Evolutionary conservation across 345 rosid species (phyloP), one percentile per base, ranked within the genome.

Genomic region (Pistacia atlantica): DNA sequence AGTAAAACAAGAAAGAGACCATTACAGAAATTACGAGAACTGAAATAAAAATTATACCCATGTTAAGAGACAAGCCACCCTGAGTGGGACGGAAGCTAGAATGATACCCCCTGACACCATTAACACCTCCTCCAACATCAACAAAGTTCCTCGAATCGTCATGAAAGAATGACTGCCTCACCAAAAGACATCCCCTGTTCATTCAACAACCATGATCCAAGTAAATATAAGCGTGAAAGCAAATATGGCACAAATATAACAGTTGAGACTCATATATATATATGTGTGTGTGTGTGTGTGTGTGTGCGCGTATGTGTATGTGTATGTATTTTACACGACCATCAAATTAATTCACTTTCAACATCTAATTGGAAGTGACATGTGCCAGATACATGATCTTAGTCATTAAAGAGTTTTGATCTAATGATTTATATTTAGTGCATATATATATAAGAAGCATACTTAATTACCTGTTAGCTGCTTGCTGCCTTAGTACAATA

Each of bases 21-120:
- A 55, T 31, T 65, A 20, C 49, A 31, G 46, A 79, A 45, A 17
- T 17, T 35, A 74, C 77, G 63, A 22, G 20, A 74, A 79, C 20
- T 46, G 38, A 65, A 69, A 72, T 51, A 16, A 63, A 3, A 77
- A 49, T 59, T 48, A 54, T 87, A 92, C 99, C 96, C 89, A 86
- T 89, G 75, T 90, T 93, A 55, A 95, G 90, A 66, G 93, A 91
- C 83, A 93, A 84, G 77, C 97, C 99, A 67, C 89, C 90, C 75
- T 91, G 92, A 78, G 90, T 95, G 83, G 93, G 86, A 31, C 88
- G 89, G 73, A 95, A 95, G 85, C 99, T 93, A 66, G 94, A 93
- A 72, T 91, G 92, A 86, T 90, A 89, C 20, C 98, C 99, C 75
- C 86, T 82, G 59, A 90, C 81, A 63, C 92, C 97, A 49, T 67